Evolutionary conservation across 805 yeast species (phyloP), one percentile per base, ranked within the genome.

Genomic region (Kazachstania martiniae): DNA sequence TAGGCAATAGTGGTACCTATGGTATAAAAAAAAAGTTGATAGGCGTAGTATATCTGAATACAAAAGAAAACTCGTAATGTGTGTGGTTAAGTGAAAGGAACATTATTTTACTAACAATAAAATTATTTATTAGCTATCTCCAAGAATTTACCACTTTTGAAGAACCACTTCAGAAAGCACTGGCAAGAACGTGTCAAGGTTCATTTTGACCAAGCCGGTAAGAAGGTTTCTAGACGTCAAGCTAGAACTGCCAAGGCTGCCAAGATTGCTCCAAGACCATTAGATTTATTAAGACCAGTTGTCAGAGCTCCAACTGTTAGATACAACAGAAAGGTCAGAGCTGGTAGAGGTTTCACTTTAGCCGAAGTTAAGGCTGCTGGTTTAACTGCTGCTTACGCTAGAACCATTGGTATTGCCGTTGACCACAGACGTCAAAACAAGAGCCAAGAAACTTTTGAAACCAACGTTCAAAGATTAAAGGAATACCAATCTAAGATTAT

Each of bases 141-240:
- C 59, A 89, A 91, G 87, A 89, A 89, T 76, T 78, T 86, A 75
- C 95, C 97, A 77, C 74, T 89, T 74, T 82, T 84, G 77, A 85
- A 84, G 81, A 89, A 89, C 81, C 98, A 91, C 77, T 89, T 89
- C 94, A 82, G 96, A 78, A 89, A 89, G 84, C 89, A 89, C 94
- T 91, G 98, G 98, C 97, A 91, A 75, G 94, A 85, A 72, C 84
- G 97, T 65, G 99, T 91, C 77, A 84, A 76, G 68, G 95, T 85
- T 61, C 98, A 93, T 86, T 82, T 91, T 66, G 96, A 91, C 89
- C 98, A 91, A 77, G 95, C 98, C 63, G 98, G 98, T 68, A 86
- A 89, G 80, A 91, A 91, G 80, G 86, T 72, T 62, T 78, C 94
- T 50, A 86, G 98, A 80, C 82, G 98, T 74, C 73, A 71, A 52